Conservation (phyloP, 768 basidiomycete genomes). For the Hygrocybe coccinea region DNA sequence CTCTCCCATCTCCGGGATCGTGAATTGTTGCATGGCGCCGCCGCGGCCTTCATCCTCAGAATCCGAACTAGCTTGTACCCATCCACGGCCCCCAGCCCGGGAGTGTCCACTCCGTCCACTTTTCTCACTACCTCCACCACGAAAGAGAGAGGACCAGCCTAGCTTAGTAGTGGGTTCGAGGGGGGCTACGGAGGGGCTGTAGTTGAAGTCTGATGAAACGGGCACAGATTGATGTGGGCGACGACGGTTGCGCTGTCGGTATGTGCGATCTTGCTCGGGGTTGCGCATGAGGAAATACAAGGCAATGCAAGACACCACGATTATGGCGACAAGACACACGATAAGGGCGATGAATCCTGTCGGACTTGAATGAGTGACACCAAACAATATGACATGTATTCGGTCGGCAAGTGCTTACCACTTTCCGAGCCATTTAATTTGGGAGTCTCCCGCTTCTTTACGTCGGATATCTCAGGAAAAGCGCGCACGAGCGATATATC, state of each 20-base stretch:
- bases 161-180: neutral
- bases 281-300: conserved; percentile 54
- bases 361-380: neutral
- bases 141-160: neutral
- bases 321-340: conserved; percentile 49
- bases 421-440: conserved; percentile 48
- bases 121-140: neutral
- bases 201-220: conserved; percentile 7
- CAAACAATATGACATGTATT: neutral
- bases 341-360: conserved; percentile 60
- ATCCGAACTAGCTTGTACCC: conserved; percentile 48
- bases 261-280: conserved; percentile 34
- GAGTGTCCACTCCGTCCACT: conserved; percentile 11
- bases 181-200: neutral
- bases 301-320: conserved; percentile 48
- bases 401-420: conserved; percentile 33
- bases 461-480: neutral
- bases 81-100: conserved; percentile 35
- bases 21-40: neutral
- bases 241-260: conserved; percentile 24
- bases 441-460: conserved; percentile 34
- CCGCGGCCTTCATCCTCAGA: conserved; percentile 18
- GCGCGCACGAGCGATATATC: neutral
- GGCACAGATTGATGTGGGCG: conserved; percentile 4
- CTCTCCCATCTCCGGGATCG: neutral